Evolutionary conservation across 2,329 filamentous ascomycete species (phyloP).

Genomic region (Aspergillus sp.): DNA sequence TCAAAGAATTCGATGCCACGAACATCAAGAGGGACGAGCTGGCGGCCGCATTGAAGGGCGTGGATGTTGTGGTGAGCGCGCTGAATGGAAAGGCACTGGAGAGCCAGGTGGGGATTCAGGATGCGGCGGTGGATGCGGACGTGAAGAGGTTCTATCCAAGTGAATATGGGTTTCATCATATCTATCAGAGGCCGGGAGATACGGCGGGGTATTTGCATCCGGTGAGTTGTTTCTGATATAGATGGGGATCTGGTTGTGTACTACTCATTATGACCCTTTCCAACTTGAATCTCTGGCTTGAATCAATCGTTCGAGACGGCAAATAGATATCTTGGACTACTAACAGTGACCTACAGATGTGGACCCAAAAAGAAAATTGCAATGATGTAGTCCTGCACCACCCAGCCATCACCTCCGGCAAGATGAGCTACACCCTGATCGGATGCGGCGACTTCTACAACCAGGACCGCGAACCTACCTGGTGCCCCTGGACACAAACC

Average conservation of each 20-base stretch:
- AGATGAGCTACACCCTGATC: slow-evolving; percentile 24
- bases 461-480: slow-evolving; percentile 17
- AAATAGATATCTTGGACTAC: background rate
- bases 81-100: slow-evolving; percentile 15
- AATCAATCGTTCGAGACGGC: no score
- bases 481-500: slow-evolving; percentile 20
- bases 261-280: no score
- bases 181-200: slow-evolving; percentile 15
- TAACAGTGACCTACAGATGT: slow-evolving; percentile 3
- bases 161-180: slow-evolving; percentile 20
- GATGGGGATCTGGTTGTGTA: no score
- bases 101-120: slow-evolving; percentile 14
- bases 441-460: slow-evolving; percentile 26
- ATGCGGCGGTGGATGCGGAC: slow-evolving; percentile 17
- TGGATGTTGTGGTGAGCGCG: slow-evolving; percentile 17
- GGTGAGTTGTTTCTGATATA: slow-evolving; percentile 1
- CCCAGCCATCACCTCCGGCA: slow-evolving; percentile 13
- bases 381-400: slow-evolving; percentile 14
- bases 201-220: slow-evolving; percentile 15
- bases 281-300: no score
- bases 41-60: slow-evolving; percentile 8
- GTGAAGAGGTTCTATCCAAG: slow-evolving; percentile 21
- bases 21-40: slow-evolving; percentile 7
- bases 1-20: slow-evolving; percentile 7
- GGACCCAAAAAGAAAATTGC: slow-evolving; percentile 8